Evolutionary conservation across 1,284 basidiomycete species (phyloP), one percentile per base, ranked within the genome.

Genomic region (Agaricales sp.): DNA sequence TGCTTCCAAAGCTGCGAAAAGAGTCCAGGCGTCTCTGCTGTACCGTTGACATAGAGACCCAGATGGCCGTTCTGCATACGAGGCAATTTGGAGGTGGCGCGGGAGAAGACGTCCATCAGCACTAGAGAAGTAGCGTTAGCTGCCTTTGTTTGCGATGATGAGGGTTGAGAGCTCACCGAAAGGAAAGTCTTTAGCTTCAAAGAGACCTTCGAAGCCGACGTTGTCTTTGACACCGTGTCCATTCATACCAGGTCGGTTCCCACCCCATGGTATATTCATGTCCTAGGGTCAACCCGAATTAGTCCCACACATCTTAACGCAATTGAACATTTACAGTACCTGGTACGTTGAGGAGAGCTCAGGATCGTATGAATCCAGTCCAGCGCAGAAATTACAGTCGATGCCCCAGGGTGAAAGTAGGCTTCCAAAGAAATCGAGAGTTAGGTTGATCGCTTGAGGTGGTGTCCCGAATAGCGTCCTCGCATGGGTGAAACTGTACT

Each of bases 321-420:
- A 14, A 30, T 6, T 30, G 14, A 14, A 30, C 26, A 14, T 6
- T n/a, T 11, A 22, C 8, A 21, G n/a, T 18, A 63, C 62, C 54
- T 59, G 25, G 25, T 50, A 61, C 2, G 60, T 59, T 11, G 62
- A 57, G 2, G 62, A 63, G 22, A 61, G 20, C 4, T 54, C 48
- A 2, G 53, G 46, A 46, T 62, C 60, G 26, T 59, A 62, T 14
- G 53, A 26, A 4, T 45, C 49, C 18, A 48, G 13, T 12, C 61
- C 60, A 43, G 58, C 46, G n/a, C 60, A 62, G 38, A 64, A 54
- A 13, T 64, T 45, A 39, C 60, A 62, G 26, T 63, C 53, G 2
- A 52, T 49, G 2, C 25, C 41, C 37, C 60, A 63, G n/a, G 54
- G 48, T 3, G 48, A 51, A 22, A 61, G 48, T 41, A 25, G 2